Evolutionary conservation across 2,329 filamentous ascomycete species (phyloP), one percentile per base, ranked within the genome.

Genomic region (Colletotrichum eleusines): DNA sequence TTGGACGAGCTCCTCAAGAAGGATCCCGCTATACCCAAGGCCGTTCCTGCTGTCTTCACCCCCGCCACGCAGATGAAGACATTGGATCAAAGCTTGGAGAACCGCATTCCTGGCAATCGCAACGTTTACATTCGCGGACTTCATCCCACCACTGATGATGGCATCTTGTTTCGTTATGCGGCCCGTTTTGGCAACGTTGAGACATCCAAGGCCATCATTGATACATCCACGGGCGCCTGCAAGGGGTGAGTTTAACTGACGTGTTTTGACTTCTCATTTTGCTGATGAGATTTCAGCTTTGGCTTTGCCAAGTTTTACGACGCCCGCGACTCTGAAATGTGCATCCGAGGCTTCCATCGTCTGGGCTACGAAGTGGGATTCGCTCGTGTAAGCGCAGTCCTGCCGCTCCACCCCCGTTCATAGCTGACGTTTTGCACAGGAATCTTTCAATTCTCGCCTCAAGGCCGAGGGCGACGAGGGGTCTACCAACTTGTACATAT

Each of bases 81-180:
- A 51, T 89, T 98, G 35, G 95, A 97, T 74, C 95, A 97, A 81
- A 97, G 95, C 78, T 86, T 99, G 59, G 94, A 97, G 82, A 98
- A 98, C 77, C 92, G 94, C 70, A 96, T 91, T 69, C 84, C 93
- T 58, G 95, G 95, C 54, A 97, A 98, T 78, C 96, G 94, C 73
- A 99, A 99, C 77, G 95, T 99, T 74, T 99, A 99, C 85, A 98
- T 99, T 74, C 94, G 96, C 72, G 97, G 97, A 23, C 91, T 99
- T 73, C 93, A 97, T 74, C 95, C 96, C 0, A 95, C 97, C 76
- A 99, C 95, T 0, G 96, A 97, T 59, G 96, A 99, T 77, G 93
- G 97, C 60, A 91, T 97, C 78, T 85, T 99, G 23, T 88, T 92
- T 76, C 86, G 87, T 53, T 98, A 96, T 83, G 92, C 95, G 53